These are phyloP conservation scores for Trifolium subterraneum DNA, from an alignment of 306 rosid species.

Conservation along the genomic window DNA sequence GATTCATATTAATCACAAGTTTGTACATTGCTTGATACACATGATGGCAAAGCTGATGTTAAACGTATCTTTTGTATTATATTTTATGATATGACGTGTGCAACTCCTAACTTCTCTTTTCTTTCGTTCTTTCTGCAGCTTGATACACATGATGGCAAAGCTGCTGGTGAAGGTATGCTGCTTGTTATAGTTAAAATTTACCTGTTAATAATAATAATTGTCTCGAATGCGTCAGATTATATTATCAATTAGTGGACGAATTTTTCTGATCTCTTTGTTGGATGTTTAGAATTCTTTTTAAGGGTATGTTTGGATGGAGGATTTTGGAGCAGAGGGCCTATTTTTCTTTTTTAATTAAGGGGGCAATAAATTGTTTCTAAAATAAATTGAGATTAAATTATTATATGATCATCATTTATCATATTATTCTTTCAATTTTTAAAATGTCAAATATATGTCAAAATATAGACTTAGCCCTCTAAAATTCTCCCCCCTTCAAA, in stretches of 20 bases:
- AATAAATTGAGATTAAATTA: neutral
- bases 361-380: no score
- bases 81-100: conserved; percentile 18
- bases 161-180: conserved; percentile 76
- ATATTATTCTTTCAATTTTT: no score
- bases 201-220: neutral
- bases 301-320: neutral
- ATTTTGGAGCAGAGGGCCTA: neutral
- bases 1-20: neutral
- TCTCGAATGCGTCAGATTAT: conserved; percentile 10
- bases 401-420: neutral
- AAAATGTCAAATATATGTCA: no score
- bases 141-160: conserved; percentile 80
- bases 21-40: neutral
- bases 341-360: neutral
- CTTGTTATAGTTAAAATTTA: conserved; percentile 28
- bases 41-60: no score
- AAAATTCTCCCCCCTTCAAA: neutral
- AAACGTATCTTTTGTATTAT: neutral
- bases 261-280: conserved; percentile 3
- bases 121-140: conserved; percentile 83
- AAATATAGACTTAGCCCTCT: neutral
- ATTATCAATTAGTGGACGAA: neutral
- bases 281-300: conserved; percentile 27
- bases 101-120: conserved; percentile 29